Conservation (phyloP, 177 flowering plant genomes). For the Vitis hybrid region DNA sequence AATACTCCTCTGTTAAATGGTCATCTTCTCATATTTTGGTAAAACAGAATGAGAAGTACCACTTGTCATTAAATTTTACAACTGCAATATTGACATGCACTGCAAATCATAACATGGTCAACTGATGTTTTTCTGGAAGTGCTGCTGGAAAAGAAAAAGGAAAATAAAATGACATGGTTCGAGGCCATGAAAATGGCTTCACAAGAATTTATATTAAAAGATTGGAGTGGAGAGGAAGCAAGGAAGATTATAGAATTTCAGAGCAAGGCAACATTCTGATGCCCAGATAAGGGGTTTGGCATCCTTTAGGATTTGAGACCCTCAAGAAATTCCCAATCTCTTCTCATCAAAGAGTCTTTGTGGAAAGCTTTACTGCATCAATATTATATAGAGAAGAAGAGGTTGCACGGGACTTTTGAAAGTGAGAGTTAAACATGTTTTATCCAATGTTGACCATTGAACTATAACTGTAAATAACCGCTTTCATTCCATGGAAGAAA, state of each 20-base stretch:
- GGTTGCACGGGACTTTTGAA: neutral
- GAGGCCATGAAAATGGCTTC: neutral
- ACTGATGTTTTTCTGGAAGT: too few species aligned
- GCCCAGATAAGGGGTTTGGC: conserved; percentile 1
- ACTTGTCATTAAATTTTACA: too few species aligned
- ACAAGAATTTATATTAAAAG: conserved; percentile 1
- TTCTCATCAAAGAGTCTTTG: neutral
- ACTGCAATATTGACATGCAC: too few species aligned
- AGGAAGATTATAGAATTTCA: conserved; percentile 18
- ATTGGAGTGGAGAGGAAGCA: conserved; percentile 34
- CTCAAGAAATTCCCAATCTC: conserved; percentile 10
- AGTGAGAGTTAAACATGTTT: conserved; percentile 1
- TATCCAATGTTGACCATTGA: conserved; percentile 6
- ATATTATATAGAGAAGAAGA: neutral
- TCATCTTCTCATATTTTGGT: too few species aligned
- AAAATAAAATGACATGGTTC: too few species aligned
- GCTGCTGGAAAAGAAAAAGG: too few species aligned
- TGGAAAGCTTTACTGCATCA: conserved; percentile 7
- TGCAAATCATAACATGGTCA: too few species aligned
- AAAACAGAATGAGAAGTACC: too few species aligned
- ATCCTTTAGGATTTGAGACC: neutral
- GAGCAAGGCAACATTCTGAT: conserved; percentile 10
- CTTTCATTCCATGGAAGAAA: neutral
- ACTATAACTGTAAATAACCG: conserved; percentile 3
- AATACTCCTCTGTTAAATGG: neutral